Base-by-base conservation (phyloP, 805 yeast species). In the Lachancea kluyveri region DNA sequence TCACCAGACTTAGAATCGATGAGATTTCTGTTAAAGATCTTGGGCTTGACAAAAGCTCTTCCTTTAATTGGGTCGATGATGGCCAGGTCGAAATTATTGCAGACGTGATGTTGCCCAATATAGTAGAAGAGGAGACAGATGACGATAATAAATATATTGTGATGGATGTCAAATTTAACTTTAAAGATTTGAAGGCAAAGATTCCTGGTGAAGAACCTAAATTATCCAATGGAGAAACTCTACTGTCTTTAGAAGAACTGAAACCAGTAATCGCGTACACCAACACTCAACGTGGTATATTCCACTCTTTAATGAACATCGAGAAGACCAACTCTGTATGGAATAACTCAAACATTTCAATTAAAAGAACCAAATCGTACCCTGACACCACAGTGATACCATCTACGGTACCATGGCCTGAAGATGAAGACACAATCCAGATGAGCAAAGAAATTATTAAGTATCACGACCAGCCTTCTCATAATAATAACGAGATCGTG, bases 41-140 rank as follows among this genome's bases (percentile, higher is more conserved):
- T 14, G 65, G 67, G 0, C 35, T 60, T n/a, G 35, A 47, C 24
- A 52, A 49, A 24, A 48, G 54, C 3, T 48, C 51, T 14, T 69
- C 74, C 40, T 74, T 81, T 48, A 78, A 77, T 47, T 83, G 92
- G 94, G 55, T 83, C 8, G 68, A 70, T 16, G 74, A 74, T 28
- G 90, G 92, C 4, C 74, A 75, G 42, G 75, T 78, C 4, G 87
- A 81, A 36, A 59, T 83, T 4, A 61, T 70, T 11, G 82, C 85
- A 3, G 92, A 83, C 57, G 72, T 83, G 13, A 75, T 78, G 70
- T 62, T 82, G 18, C 92, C 94, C 1, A 64, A 59, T 18, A 66
- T 65, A 13, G 48, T 43, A 0, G 41, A 36, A 13, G 28, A 22
- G 3, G 26, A 28, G 21, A 29, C 35, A 12, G 36, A 28, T 16